Evolutionary conservation across 192 early-diverging fungal species (phyloP).

Genomic region (Entrophospora sp.): DNA sequence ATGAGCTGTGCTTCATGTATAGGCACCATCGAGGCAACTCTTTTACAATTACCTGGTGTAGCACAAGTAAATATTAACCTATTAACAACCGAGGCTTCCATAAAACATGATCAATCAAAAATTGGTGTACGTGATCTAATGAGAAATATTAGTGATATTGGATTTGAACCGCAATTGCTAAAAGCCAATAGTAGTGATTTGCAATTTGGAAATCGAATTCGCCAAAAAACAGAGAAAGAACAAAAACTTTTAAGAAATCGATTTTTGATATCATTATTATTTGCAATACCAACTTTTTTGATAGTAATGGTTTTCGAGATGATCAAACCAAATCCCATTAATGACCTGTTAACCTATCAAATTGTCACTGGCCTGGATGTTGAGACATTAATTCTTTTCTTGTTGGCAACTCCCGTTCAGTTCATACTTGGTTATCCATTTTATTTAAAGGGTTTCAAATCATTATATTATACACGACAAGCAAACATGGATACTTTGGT

Average conservation of each 20-base stretch:
- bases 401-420: conserved; percentile 65
- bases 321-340: conserved; percentile 43
- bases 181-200: conserved; percentile 22
- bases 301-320: conserved; percentile 69
- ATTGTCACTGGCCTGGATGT: conserved; percentile 49
- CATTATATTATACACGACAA: conserved; percentile 46
- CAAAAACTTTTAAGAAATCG: conserved; percentile 22
- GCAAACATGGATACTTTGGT: conserved; percentile 82
- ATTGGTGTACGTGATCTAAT: conserved; percentile 60
- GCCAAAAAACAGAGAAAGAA: conserved; percentile 38
- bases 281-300: conserved; percentile 61
- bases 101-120: conserved; percentile 41
- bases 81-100: conserved; percentile 35
- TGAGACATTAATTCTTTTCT: conserved; percentile 41
- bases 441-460: conserved; percentile 55
- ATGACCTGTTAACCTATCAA: conserved; percentile 38
- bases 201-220: conserved; percentile 30
- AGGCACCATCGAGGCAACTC: conserved; percentile 46
- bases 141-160: conserved; percentile 47
- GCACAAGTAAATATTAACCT: conserved; percentile 43
- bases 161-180: conserved; percentile 44
- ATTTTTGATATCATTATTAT: conserved; percentile 44
- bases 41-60: conserved; percentile 35
- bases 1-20: conserved; percentile 90
- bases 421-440: conserved; percentile 62